A percentile compares a stretch with the other conserved stretches of the same genome.
Evolutionary conservation across 805 yeast species (phyloP).

Genomic region (Zygosaccharomyces gambellarensis): DNA sequence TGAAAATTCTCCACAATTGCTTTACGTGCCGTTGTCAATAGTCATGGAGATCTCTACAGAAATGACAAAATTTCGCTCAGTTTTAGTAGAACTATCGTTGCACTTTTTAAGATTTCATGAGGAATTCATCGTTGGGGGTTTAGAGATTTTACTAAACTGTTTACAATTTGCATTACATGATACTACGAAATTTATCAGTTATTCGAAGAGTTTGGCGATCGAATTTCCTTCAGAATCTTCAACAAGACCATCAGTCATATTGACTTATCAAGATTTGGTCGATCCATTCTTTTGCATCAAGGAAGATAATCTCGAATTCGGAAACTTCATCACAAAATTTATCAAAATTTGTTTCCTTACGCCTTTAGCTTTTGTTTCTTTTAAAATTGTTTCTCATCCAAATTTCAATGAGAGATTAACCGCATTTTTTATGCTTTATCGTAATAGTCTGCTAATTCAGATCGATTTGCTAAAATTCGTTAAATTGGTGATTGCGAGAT

Average conservation of each 20-base stretch:
- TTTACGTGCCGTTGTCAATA: conserved; percentile 11
- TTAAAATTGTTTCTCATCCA: conserved; percentile 16
- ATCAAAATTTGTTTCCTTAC: conserved; percentile 26
- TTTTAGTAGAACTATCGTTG: conserved; percentile 8
- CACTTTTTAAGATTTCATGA: conserved; percentile 10
- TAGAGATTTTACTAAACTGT: conserved; percentile 22
- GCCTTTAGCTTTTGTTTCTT: conserved; percentile 18
- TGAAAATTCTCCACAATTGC: conserved; percentile 4
- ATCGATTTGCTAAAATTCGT: conserved; percentile 33
- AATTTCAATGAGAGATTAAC: conserved; percentile 19
- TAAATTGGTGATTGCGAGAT: conserved; percentile 25
- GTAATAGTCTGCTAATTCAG: conserved; percentile 32
- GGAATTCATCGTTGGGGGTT: conserved; percentile 19
- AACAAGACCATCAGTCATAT: background rate
- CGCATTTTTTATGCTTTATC: conserved; percentile 27
- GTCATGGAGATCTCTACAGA: conserved; percentile 12
- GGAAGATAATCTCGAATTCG: conserved; percentile 26
- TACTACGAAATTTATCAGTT: conserved; percentile 9
- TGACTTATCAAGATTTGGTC: conserved; percentile 11
- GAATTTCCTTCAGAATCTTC: conserved; percentile 7
- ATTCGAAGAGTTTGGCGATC: conserved; percentile 13
- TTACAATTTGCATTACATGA: conserved; percentile 22
- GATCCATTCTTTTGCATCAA: conserved; percentile 21
- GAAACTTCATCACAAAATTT: conserved; percentile 25
- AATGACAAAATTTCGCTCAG: conserved; percentile 7